phyloP scores from a whole-genome alignment of 257 asterid species.

The Petrea volubilis region DNA sequence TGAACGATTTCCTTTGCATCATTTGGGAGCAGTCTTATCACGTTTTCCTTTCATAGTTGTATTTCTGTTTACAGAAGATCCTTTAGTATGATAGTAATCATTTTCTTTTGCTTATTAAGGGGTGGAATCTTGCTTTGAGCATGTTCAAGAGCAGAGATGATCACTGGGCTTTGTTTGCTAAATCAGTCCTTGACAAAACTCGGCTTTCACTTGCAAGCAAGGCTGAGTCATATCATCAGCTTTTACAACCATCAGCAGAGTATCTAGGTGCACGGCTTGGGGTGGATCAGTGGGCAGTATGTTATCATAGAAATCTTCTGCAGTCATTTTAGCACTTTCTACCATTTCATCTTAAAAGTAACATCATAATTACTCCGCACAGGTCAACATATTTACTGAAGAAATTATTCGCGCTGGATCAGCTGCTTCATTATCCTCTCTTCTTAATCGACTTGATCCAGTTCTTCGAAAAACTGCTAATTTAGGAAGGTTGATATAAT shows the following conservation, averaged over 20 bases:
- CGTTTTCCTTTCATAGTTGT: constrained; percentile 6
- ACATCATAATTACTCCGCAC: constrained; percentile 33
- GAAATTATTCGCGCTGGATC: constrained; percentile 97
- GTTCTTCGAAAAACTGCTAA: constrained; percentile 89
- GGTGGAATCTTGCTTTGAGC: constrained; percentile 79
- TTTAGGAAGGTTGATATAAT: constrained; percentile 75
- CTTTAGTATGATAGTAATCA: constrained; percentile 10
- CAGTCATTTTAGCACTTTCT: constrained; percentile 15
- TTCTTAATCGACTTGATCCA: constrained; percentile 95
- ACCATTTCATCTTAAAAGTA: constrained; percentile 16
- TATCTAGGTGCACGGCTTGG: constrained; percentile 91
- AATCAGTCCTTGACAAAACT: constrained; percentile 91
- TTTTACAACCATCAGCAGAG: constrained; percentile 97
- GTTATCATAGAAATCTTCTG: constrained; percentile 26
- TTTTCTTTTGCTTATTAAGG: constrained; percentile 49
- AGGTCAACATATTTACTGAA: constrained; percentile 94
- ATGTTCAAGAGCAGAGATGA: constrained; percentile 63
- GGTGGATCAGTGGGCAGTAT: constrained; percentile 87
- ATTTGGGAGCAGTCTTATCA: background rate
- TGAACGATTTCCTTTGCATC: background rate
- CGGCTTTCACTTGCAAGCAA: constrained; percentile 91
- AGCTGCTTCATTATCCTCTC: constrained; percentile 94
- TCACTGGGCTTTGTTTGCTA: constrained; percentile 91
- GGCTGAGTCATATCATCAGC: constrained; percentile 81
- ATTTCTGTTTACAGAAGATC: background rate